Base-by-base conservation (phyloP, 495 filamentous ascomycete genomes). In the Aspergillus kassunensis region DNA sequence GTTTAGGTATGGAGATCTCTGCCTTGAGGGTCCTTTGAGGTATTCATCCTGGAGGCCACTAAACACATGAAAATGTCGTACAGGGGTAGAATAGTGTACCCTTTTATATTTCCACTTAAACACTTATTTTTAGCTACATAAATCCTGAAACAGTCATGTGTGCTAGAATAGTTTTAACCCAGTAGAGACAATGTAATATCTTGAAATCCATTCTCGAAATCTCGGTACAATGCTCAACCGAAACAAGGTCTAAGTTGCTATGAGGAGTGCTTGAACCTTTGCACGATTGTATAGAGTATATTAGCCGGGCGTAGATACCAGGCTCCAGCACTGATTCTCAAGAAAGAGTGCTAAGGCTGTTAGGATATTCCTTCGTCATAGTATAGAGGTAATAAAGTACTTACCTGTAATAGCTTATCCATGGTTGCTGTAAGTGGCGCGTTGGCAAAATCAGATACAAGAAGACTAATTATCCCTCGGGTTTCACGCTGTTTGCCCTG, bases 221-320 rank as follows among this genome's bases (percentile, higher is more conserved):
- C n/a, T n/a, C n/a, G n/a, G n/a, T n/a, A n/a, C n/a, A n/a, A n/a
- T n/a, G n/a, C n/a, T n/a, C n/a, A n/a, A n/a, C n/a, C n/a, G n/a
- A n/a, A n/a, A n/a, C n/a, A n/a, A n/a, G n/a, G n/a, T n/a, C n/a
- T n/a, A n/a, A n/a, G 18, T 16, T 27, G 21, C 34, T 6, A 10
- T n/a, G 30, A 33, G 3, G 30, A 11, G 12, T 11, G 7, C 13
- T 33, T 33, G 9, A 33, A 33, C 29, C 35, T 50, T n/a, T 41
- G 47, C 15, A 19, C 40, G 24, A 53, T 36, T 7, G 41, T 44
- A 25, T 41, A 53, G 19, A 53, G 40, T 15, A 53, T 29, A 29
- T 53, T 53, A 15, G 43, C 25, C 6, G 50, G 50, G 10, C 50
- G 50, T 18, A 53, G 40, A 37, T 41, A 53, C 50, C 40, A 44